Base-by-base conservation (phyloP, 2,329 filamentous ascomycete genomes). In the Pseudogymnoascus sp. region DNA sequence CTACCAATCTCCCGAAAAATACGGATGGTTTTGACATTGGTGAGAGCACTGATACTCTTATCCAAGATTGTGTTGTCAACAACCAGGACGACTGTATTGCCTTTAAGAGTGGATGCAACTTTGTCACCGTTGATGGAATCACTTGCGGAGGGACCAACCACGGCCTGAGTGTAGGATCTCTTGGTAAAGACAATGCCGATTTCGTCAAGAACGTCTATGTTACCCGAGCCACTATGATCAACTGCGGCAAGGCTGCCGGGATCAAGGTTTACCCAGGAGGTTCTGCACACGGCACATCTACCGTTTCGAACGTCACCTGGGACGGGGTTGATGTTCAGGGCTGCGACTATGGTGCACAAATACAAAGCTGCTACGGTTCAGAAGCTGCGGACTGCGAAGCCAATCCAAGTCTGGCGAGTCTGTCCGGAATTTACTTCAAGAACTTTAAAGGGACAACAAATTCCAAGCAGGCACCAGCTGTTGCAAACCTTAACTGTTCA, bases 1-100 rank as follows among this genome's bases (percentile, higher is more conserved):
- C 73, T 3, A 63, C 63, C 29, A 76, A 76, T 29, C 63, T 63
- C 0, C 66, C 79, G 1, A 39, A 80, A 66, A 85, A 85, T 74
- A 85, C 82, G 2, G 82, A 85, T 67, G 80, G 74, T 12, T 82
- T 82, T 66, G 79, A 82, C 65, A 73, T 82, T 48, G 79, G 79
- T 38, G 73, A 69, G 36, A 79, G 76, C 13, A 75, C 72, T 17
- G 75, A 75, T 39, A 73, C 84, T 33, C 78, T 74, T 59, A 84
- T 85, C 69, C 74, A 74, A 60, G 78, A 78, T 39, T 80, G 80
- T 31, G 76, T 73, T 62, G 75, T 84, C 61, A 76, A 79, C 69
- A 84, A 84, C 74, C 82, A 85, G 72, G 82, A 85, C 64, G 83
- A 85, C 68, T 85, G 82, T 67, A 71, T 85, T 8, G 83, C 82